Evolutionary conservation across 805 yeast genomes (phyloP).

Genomic region (Aciculoconidium aculeatum): DNA sequence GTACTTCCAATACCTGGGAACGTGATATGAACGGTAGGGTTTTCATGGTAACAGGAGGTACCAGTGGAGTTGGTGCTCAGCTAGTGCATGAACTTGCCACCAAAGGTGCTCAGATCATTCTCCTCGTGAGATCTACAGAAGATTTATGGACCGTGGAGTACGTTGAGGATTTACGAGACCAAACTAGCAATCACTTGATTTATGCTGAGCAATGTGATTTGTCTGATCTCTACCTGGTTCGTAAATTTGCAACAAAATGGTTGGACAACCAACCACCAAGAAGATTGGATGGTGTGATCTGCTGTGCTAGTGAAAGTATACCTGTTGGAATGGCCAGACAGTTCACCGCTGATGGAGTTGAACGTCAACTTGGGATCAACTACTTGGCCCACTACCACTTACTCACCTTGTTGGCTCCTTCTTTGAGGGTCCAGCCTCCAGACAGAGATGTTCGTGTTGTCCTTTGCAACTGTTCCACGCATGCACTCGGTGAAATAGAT

Average conservation of each 20-base stretch:
- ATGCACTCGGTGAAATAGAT: slow-evolving; percentile 65
- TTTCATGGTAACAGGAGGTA: slow-evolving; percentile 83
- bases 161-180: slow-evolving; percentile 68
- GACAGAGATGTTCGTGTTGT: slow-evolving; percentile 89
- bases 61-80: slow-evolving; percentile 82
- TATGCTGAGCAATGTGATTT: slow-evolving; percentile 91
- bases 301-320: slow-evolving; percentile 78
- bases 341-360: slow-evolving; percentile 76
- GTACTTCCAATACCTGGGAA: slow-evolving; percentile 84
- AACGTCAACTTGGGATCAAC: slow-evolving; percentile 77
- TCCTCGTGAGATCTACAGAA: slow-evolving; percentile 63
- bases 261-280: slow-evolving; percentile 87
- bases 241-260: slow-evolving; percentile 94
- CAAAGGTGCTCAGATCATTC: slow-evolving; percentile 80
- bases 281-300: slow-evolving; percentile 81
- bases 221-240: slow-evolving; percentile 61
- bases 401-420: slow-evolving; percentile 73
- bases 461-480: slow-evolving; percentile 72
- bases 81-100: slow-evolving; percentile 68
- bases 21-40: slow-evolving; percentile 90
- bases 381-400: slow-evolving; percentile 79
- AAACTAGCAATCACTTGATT: slow-evolving; percentile 64
- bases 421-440: slow-evolving; percentile 83
- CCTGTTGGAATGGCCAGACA: slow-evolving; percentile 67
- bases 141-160: slow-evolving; percentile 71